These are phyloP conservation scores for Aotearoamyces nothofagi DNA, from an alignment of 2,329 filamentous ascomycete genomes.

Conservation along the genomic window DNA sequence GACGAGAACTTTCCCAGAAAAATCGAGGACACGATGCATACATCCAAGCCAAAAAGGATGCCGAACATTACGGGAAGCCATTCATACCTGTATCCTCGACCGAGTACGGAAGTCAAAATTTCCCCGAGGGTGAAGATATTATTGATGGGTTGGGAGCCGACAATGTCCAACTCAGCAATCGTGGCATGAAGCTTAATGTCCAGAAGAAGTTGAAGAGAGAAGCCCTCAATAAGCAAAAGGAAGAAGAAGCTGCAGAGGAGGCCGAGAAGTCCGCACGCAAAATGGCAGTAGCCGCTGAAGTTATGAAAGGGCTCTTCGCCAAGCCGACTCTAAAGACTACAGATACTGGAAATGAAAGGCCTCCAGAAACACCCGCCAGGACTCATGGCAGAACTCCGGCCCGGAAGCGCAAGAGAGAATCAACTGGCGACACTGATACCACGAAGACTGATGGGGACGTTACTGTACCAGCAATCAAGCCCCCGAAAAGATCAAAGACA, in stretches of 20 bases:
- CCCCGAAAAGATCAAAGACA: slow-evolving; percentile 36
- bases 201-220: slow-evolving; percentile 65
- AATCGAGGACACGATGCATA: slow-evolving; percentile 52
- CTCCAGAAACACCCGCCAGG: slow-evolving; percentile 8
- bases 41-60: slow-evolving; percentile 44
- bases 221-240: slow-evolving; percentile 55
- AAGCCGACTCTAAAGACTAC: slow-evolving; percentile 1
- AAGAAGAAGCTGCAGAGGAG: slow-evolving; percentile 45
- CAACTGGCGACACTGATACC: slow-evolving; percentile 8
- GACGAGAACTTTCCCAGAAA: slow-evolving; percentile 57
- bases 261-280: slow-evolving; percentile 41
- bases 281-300: slow-evolving; percentile 31
- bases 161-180: slow-evolving; percentile 50
- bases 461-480: slow-evolving; percentile 20
- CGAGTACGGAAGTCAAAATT: slow-evolving; percentile 28
- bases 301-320: slow-evolving; percentile 25
- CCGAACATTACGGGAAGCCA: slow-evolving; percentile 46
- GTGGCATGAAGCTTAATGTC: slow-evolving; percentile 66
- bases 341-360: slow-evolving; percentile 8
- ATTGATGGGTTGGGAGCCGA: slow-evolving; percentile 33
- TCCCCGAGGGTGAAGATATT: slow-evolving; percentile 44
- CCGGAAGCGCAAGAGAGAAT: slow-evolving; percentile 18
- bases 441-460: slow-evolving; percentile 4
- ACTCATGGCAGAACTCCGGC: slow-evolving; percentile 10
- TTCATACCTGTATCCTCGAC: slow-evolving; percentile 33